A percentile compares a stretch with the other conserved stretches of the same genome.
Evolutionary conservation across 1,284 basidiomycete genomes (phyloP).

Genomic region (Leccinum fuscescens): DNA sequence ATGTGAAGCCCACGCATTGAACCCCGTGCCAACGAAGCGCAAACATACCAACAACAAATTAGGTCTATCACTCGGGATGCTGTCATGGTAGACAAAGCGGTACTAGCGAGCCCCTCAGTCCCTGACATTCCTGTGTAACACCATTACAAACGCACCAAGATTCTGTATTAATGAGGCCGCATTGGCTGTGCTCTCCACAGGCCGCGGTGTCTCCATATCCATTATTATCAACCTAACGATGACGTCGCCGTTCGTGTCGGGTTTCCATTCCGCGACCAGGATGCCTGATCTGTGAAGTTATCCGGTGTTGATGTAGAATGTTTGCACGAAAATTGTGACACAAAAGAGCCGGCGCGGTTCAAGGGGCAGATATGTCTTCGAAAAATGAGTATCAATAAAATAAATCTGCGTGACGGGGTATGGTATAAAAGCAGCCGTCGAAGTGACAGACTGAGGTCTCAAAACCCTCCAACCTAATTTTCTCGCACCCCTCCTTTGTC

Average conservation of each 20-base stretch:
- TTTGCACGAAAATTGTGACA: constrained; percentile 21
- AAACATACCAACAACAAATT: constrained; percentile 9
- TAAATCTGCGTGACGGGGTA: constrained; percentile 3
- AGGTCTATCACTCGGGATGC: constrained; percentile 28
- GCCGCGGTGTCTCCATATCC: constrained; percentile 9
- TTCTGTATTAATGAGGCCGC: constrained; percentile 17
- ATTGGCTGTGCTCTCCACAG: constrained; percentile 24
- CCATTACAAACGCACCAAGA: constrained; percentile 6
- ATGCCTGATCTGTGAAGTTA: constrained; percentile 25
- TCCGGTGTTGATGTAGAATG: constrained; percentile 20
- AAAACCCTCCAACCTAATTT: constrained; percentile 9
- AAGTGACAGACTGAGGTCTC: background rate
- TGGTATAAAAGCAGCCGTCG: constrained; percentile 25
- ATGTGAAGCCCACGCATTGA: constrained; percentile 22
- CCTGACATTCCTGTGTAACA: constrained; percentile 24
- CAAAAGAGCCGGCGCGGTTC: constrained; percentile 11
- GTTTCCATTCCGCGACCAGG: constrained; percentile 25
- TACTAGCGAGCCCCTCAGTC: constrained; percentile 16
- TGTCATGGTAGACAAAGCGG: constrained; percentile 25
- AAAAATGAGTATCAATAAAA: constrained; percentile 15
- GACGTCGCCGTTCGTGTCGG: constrained; percentile 18
- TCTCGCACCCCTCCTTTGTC: constrained; percentile 15
- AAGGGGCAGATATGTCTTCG: constrained; percentile 9
- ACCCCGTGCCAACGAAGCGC: constrained; percentile 27
- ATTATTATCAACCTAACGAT: constrained; percentile 23